Evolutionary conservation across 352 stramenopile genomes (phyloP).

Genomic region (Pythium folliculosum): DNA sequence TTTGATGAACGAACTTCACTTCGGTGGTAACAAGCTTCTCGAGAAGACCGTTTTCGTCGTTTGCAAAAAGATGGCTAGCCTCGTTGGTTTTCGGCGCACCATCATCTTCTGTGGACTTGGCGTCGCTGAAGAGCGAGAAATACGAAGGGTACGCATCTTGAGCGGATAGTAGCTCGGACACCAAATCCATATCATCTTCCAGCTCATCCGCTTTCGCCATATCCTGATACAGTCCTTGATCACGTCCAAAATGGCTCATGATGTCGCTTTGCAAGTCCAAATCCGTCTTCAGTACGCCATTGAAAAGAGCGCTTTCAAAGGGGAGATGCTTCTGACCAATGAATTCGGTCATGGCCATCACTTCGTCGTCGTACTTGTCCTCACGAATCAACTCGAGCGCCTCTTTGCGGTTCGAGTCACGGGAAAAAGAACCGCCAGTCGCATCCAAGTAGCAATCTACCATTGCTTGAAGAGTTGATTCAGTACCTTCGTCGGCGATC

Average conservation of each 20-base stretch:
- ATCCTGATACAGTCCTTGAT: slow-evolving; percentile 77
- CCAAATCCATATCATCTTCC: slow-evolving; percentile 60
- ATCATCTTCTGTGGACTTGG: slow-evolving; percentile 13
- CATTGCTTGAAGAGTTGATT: slow-evolving; percentile 52
- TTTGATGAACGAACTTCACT: slow-evolving; percentile 63
- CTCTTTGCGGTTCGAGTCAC: slow-evolving; percentile 47
- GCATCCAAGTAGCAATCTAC: slow-evolving; percentile 67
- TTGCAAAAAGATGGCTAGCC: slow-evolving; percentile 50
- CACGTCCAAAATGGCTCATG: slow-evolving; percentile 75
- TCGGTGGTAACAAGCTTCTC: slow-evolving; percentile 46
- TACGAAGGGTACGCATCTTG: slow-evolving; percentile 70
- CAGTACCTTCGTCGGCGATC: slow-evolving; percentile 45
- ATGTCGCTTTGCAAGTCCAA: slow-evolving; percentile 72
- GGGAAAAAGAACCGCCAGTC: slow-evolving; percentile 38
- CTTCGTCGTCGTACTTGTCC: slow-evolving; percentile 52
- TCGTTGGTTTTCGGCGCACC: slow-evolving; percentile 17
- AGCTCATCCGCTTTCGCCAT: slow-evolving; percentile 61
- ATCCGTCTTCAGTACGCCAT: slow-evolving; percentile 77
- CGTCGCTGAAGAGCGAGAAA: slow-evolving; percentile 59
- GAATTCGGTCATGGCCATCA: slow-evolving; percentile 76
- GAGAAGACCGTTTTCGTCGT: slow-evolving; percentile 61
- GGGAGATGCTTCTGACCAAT: slow-evolving; percentile 82
- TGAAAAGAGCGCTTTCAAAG: slow-evolving; percentile 78
- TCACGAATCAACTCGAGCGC: slow-evolving; percentile 44
- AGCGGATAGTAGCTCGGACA: slow-evolving; percentile 61